A percentile compares a stretch with the other conserved stretches of the same genome.
phyloP scores from a whole-genome alignment of 2,329 filamentous ascomycete species.

The Pestalotiopsis sp. region DNA sequence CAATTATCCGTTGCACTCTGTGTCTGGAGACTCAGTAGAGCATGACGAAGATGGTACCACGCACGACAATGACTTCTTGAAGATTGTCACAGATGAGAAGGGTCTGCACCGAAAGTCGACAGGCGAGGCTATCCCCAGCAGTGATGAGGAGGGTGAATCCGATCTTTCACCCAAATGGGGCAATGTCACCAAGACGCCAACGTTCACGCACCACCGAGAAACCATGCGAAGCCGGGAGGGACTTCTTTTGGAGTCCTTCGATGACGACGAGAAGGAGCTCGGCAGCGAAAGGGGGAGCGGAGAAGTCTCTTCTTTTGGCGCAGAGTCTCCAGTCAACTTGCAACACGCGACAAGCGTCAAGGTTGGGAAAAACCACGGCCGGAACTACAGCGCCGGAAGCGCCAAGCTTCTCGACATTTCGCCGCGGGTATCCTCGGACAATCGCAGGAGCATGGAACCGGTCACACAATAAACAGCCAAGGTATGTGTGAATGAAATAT shows the following conservation, averaged over 20 bases:
- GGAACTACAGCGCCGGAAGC: conserved; percentile 78
- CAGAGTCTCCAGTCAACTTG: conserved; percentile 36
- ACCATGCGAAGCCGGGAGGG: conserved; percentile 57
- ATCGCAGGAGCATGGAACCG: conserved; percentile 39
- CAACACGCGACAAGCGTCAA: conserved; percentile 74
- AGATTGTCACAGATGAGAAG: conserved; percentile 44
- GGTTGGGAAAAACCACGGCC: conserved; percentile 65
- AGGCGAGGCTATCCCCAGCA: conserved; percentile 57
- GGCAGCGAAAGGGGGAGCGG: conserved; percentile 21
- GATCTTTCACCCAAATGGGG: conserved; percentile 56
- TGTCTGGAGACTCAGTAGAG: conserved; percentile 52
- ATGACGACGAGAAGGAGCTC: conserved; percentile 35
- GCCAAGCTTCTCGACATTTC: conserved; percentile 73
- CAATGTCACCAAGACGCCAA: conserved; percentile 49
- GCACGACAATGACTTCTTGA: conserved; percentile 74
- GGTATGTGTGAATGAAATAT: conserved; percentile 8
- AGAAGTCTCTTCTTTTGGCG: conserved; percentile 27
- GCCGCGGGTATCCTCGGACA: conserved; percentile 56
- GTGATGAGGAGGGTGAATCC: conserved; percentile 57
- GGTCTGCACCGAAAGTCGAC: conserved; percentile 44
- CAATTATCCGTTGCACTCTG: conserved; percentile 44
- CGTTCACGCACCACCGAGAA: conserved; percentile 51
- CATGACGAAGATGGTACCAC: conserved; percentile 64
- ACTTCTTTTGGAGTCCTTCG: conserved; percentile 45
- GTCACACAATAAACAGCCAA: conserved; percentile 24